A percentile compares a stretch with the other conserved stretches of the same genome.
These are phyloP conservation scores for Tuber aestivum DNA, from an alignment of 495 filamentous ascomycete species.

Conservation along the genomic window DNA sequence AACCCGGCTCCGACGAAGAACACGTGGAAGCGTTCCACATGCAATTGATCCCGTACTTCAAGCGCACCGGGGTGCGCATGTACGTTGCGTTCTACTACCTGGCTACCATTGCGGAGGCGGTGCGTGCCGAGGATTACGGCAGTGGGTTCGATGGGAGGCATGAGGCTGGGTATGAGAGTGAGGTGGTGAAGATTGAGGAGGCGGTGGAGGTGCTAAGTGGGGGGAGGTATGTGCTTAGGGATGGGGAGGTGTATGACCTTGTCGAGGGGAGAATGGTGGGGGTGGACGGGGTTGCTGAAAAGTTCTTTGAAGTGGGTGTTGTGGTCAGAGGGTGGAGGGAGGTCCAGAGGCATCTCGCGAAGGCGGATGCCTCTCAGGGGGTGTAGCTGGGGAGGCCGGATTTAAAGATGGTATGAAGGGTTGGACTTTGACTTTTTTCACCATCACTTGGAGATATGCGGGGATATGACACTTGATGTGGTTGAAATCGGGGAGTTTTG, in stretches of 20 bases:
- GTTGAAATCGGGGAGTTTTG: neutral
- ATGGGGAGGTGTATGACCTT: neutral
- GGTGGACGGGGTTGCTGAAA: neutral
- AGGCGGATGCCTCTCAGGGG: neutral
- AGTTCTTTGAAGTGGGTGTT: neutral
- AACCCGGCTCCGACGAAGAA: constrained; percentile 2
- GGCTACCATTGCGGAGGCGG: constrained; percentile 7
- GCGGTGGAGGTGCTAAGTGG: constrained; percentile 27
- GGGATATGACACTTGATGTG: neutral
- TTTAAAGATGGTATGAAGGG: neutral
- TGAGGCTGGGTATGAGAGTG: constrained; percentile 27
- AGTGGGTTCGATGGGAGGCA: constrained; percentile 29
- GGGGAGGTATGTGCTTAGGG: constrained; percentile 6
- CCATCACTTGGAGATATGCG: neutral
- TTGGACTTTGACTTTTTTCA: neutral
- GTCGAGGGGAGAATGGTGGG: neutral
- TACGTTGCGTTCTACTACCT: constrained; percentile 33
- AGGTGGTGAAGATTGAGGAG: constrained; percentile 23
- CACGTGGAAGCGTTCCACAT: constrained; percentile 37
- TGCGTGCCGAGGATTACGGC: constrained; percentile 26
- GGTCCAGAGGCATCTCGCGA: neutral
- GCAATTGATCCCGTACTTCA: constrained; percentile 16
- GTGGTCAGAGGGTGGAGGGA: neutral
- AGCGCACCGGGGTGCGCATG: constrained; percentile 8
- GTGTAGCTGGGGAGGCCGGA: neutral